These are phyloP conservation scores for Lactarius pseudohatsudake DNA, from an alignment of 768 basidiomycete genomes.

Conservation along the genomic window DNA sequence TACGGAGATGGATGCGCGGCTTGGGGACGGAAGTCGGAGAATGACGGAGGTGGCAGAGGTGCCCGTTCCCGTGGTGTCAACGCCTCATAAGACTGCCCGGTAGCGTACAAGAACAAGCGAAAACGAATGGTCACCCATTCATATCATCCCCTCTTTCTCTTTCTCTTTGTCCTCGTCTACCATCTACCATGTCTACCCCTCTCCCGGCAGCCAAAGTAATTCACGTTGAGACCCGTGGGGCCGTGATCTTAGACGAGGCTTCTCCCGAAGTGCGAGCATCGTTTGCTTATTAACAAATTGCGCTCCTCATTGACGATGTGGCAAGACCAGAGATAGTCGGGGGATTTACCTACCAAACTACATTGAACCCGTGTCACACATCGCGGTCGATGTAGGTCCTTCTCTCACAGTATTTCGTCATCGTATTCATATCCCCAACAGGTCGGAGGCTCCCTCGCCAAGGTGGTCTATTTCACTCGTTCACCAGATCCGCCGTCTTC, in stretches of 20 bases:
- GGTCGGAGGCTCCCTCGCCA: constrained; percentile 97
- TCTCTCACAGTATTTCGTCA: constrained; percentile 27
- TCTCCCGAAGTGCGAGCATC: constrained; percentile 76
- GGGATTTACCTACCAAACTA: constrained; percentile 98
- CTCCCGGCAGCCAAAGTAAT: constrained; percentile 84
- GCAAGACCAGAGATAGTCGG: constrained; percentile 85
- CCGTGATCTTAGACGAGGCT: constrained; percentile 89
- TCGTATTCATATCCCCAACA: constrained; percentile 36
- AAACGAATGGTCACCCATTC: constrained; percentile 24
- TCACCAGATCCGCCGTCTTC: constrained; percentile 84
- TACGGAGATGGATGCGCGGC: not conserved
- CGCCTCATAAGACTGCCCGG: constrained; percentile 10
- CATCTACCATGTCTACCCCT: constrained; percentile 39
- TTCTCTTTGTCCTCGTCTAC: not conserved
- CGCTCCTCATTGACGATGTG: constrained; percentile 21
- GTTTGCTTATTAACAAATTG: constrained; percentile 15
- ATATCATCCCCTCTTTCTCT: constrained; percentile 1
- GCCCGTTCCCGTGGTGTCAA: not conserved
- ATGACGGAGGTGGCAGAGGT: not conserved
- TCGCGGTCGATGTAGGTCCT: constrained; percentile 88
- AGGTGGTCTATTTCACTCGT: constrained; percentile 98
- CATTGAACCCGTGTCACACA: constrained; percentile 96
- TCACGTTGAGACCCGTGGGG: constrained; percentile 93
- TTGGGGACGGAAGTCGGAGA: constrained; percentile 11
- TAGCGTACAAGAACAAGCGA: not conserved